Evolutionary conservation across 805 yeast genomes (phyloP), one percentile per base, ranked within the genome.

Genomic region (Hyphopichia homilentoma): DNA sequence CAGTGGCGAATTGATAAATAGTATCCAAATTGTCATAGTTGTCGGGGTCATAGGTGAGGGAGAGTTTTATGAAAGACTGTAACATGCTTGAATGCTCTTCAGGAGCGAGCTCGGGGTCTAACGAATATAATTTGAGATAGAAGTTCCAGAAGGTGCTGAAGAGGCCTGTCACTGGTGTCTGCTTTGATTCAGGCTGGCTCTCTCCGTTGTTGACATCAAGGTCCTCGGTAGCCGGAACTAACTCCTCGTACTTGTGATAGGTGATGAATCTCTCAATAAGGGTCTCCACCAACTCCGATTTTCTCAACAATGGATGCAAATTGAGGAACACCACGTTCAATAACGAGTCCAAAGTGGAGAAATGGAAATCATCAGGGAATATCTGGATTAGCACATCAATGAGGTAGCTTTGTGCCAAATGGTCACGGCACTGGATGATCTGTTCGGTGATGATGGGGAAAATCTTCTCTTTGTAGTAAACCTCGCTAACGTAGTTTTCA

Each of bases 351-450:
- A 93, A 65, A 0, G 96, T 85, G 14, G 70, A 70, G 38, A 88
- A 61, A 49, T 93, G 97, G 55, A 83, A 90, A 41, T 84, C 86
- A 49, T 86, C 96, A 1, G 97, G 97, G 63, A 93, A 93, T 2
- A 89, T 94, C 54, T 90, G 97, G 34, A 89, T 82, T 33, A 93
- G 70, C 8, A 93, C 96, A 51, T 93, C 98, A 30, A 89, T 68
- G 36, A 93, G 61, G 52, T 93, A 93, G 50, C 83, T 89, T 60
- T 93, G 98, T 4, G 97, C 97, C 38, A 93, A 70, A 18, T 79
- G 80, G 53, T 93, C 98, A 38, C 84, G 75, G 54, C 97, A 93
- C 54, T 89, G 96, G 8, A 89, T 78, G 22, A 90, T 81, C 57
- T 93, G 98, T 47, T 89, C 96, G 21, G 90, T 68, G 9, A 90